These are phyloP conservation scores for Lachancea fermentati DNA, from an alignment of 805 yeast genomes.

Conservation along the genomic window DNA sequence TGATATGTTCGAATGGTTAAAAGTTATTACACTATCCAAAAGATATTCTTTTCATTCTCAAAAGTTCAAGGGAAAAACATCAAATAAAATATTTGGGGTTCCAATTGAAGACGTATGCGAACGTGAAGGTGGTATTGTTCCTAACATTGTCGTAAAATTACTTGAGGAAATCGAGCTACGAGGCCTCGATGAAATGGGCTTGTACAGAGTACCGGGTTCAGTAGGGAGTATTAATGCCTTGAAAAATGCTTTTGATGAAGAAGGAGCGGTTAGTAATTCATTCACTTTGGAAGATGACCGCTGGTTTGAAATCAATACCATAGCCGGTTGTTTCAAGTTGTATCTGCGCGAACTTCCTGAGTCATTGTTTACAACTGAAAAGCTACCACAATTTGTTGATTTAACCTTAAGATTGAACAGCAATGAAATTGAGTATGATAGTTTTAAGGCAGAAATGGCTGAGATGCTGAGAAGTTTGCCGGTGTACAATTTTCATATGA, in stretches of 20 bases:
- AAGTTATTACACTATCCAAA: conserved; percentile 35
- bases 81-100: conserved; percentile 72
- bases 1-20: conserved; percentile 75
- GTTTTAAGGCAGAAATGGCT: conserved; percentile 24
- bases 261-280: conserved; percentile 36
- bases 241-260: conserved; percentile 49
- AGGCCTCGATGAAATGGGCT: conserved; percentile 86
- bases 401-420: conserved; percentile 25
- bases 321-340: conserved; percentile 82
- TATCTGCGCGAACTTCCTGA: conserved; percentile 84
- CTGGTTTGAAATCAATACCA: conserved; percentile 77
- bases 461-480: conserved; percentile 47
- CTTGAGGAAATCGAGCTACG: conserved; percentile 75
- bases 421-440: conserved; percentile 20
- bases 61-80: conserved; percentile 36
- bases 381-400: conserved; percentile 51
- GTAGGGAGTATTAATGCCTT: conserved; percentile 50
- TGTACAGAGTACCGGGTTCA: conserved; percentile 72
- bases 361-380: conserved; percentile 62
- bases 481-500: conserved; percentile 55
- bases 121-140: conserved; percentile 59
- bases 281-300: conserved; percentile 47
- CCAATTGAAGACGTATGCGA: conserved; percentile 73
- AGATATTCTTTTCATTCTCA: conserved; percentile 39
- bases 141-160: conserved; percentile 59